Conservation (phyloP, 306 rosid genomes). For the Rubus idaeus region DNA sequence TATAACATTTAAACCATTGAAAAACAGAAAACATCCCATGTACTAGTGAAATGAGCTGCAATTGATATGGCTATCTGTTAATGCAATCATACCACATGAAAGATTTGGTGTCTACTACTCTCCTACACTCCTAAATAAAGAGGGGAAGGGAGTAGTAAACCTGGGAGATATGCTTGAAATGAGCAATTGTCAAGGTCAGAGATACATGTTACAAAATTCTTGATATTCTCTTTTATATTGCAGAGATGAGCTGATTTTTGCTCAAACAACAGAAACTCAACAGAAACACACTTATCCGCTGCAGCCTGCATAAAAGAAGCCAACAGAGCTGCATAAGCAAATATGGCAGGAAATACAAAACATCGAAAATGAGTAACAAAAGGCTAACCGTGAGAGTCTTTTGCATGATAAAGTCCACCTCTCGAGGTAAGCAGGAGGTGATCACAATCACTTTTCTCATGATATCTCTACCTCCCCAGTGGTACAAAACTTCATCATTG, state of each 20-base stretch:
- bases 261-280: constrained; percentile 68
- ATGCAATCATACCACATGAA: not conserved
- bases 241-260: constrained; percentile 59
- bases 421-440: constrained; percentile 55
- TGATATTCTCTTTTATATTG: constrained; percentile 42
- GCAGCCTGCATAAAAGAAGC: constrained; percentile 47
- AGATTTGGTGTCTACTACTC: no score
- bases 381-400: constrained; percentile 55
- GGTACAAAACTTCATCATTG: constrained; percentile 60
- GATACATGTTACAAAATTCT: constrained; percentile 32
- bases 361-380: not conserved
- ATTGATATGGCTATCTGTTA: not conserved
- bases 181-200: constrained; percentile 74
- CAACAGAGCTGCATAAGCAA: constrained; percentile 16
- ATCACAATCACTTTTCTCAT: constrained; percentile 62
- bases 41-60: constrained; percentile 1
- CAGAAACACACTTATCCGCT: constrained; percentile 63
- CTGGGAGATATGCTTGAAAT: constrained; percentile 58
- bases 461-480: constrained; percentile 74
- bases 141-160: constrained; percentile 20
- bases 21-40: not conserved
- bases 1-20: not conserved
- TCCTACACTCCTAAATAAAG: not conserved
- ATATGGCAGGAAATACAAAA: not conserved
- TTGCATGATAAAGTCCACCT: constrained; percentile 48